Evolutionary conservation across 2,329 filamentous ascomycete genomes (phyloP), one percentile per base, ranked within the genome.

Genomic region (Aspergillus sojae): DNA sequence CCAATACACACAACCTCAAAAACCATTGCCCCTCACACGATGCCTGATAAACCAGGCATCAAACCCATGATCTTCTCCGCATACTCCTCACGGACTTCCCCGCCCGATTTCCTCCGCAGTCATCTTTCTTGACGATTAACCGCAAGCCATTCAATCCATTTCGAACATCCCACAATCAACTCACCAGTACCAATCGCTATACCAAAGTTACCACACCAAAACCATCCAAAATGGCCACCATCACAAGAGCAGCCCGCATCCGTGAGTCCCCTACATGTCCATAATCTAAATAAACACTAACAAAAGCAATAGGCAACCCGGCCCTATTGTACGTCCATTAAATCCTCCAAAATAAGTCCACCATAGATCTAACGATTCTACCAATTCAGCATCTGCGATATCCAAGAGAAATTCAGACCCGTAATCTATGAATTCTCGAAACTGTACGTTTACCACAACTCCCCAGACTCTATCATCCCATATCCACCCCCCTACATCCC

Each of bases 371-470:
- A 63, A 48, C 60, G 23, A 57, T 14, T 32, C 9, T 36, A 16
- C 34, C 34, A 36, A 36, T 14, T 50, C 66, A 97, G 94, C 73
- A 87, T 98, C 75, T 98, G 94, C 81, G 94, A 98, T 75, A 84
- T 98, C 67, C 94, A 98, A 81, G 94, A 97, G 70, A 96, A 93
- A 78, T 98, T 98, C 80, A 87, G 92, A 65, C 83, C 84, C 10
- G 90, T 89, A 61, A 97, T 98, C 72, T 87, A 90, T 80, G 89
- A 96, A 75, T 97, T 94, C 75, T 87, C 92, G 67, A 93, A 91
- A 76, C 86, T 97, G 89, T 92, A 83, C 63, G 82, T 75, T 10
- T 23, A 28, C 16, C n/a, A 12, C 3, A 21, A 26, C 14, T 26
- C 21, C 23, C 10, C 10, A 23, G 9, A 53, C 58, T 54, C 16